Evolutionary conservation across 768 basidiomycete genomes (phyloP).

Genomic region (Ramaria rubella): DNA sequence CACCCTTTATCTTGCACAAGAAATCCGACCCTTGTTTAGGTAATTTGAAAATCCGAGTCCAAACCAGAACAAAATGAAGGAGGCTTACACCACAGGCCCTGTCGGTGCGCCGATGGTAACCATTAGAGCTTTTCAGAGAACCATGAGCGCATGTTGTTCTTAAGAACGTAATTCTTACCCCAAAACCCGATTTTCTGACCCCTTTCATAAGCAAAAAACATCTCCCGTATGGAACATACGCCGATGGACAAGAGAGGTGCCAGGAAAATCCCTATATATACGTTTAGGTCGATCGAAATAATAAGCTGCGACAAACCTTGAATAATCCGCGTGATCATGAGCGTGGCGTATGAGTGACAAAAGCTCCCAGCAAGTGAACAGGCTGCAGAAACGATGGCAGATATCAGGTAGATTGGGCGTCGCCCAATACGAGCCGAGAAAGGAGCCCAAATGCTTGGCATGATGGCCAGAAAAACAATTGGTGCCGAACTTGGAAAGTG

Average conservation of each 20-base stretch:
- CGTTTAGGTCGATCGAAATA: too few species aligned
- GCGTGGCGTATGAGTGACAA: constrained; percentile 6
- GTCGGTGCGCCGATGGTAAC: background rate
- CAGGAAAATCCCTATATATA: constrained; percentile 3
- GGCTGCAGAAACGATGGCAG: background rate
- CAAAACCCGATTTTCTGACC: background rate
- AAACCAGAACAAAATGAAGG: background rate
- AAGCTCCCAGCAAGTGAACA: background rate
- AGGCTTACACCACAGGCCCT: background rate
- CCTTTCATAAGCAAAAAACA: background rate
- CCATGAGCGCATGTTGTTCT: background rate
- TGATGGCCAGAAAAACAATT: background rate
- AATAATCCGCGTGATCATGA: constrained; percentile 1
- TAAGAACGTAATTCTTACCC: background rate
- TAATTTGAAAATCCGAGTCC: too few species aligned
- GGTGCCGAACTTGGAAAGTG: background rate
- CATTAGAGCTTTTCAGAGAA: constrained; percentile 2
- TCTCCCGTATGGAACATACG: background rate
- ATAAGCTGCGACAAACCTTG: background rate
- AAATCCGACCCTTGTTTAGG: background rate
- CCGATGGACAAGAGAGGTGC: constrained; percentile 2
- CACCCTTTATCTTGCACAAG: constrained; percentile 12
- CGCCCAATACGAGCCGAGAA: background rate
- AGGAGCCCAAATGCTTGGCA: background rate
- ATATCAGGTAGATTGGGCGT: constrained; percentile 3